Conservation (phyloP, 177 flowering plant genomes). For the Vitis hybrid region DNA sequence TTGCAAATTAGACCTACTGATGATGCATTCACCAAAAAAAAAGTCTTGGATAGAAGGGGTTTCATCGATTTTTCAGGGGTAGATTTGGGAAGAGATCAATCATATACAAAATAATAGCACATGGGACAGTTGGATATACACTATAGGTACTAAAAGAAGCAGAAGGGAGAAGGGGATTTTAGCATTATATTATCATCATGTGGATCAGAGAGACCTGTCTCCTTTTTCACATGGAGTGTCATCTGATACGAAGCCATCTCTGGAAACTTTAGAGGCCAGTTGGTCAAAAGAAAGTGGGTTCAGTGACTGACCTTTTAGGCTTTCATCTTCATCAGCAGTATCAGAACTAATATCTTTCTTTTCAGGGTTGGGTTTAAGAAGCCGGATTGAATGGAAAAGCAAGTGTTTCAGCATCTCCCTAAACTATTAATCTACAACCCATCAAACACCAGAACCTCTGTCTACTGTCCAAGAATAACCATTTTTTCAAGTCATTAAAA, state of each 20-base stretch:
- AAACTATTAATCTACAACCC: no score
- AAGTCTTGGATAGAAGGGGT: slow-evolving; percentile 1
- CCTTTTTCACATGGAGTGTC: slow-evolving; percentile 17
- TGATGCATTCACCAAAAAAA: not conserved
- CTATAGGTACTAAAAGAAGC: not conserved
- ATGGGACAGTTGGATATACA: slow-evolving; percentile 23
- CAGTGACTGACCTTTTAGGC: not conserved
- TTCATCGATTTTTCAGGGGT: not conserved
- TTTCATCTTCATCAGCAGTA: not conserved
- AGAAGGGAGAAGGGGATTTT: not conserved
- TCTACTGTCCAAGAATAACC: no score
- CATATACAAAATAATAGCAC: slow-evolving; percentile 17
- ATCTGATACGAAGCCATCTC: slow-evolving; percentile 3
- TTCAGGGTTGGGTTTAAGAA: not conserved
- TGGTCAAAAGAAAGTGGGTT: slow-evolving; percentile 1
- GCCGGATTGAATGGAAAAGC: not conserved
- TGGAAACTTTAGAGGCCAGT: not conserved
- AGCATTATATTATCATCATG: slow-evolving; percentile 5
- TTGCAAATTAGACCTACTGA: no score
- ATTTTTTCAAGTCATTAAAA: no score
- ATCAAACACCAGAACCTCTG: no score
- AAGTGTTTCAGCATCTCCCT: no score
- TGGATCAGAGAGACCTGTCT: slow-evolving; percentile 8
- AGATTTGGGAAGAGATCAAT: slow-evolving; percentile 1
- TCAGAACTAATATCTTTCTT: not conserved